Conservation (phyloP, 2,329 filamentous ascomycete species). For the Penicillium sp. region DNA sequence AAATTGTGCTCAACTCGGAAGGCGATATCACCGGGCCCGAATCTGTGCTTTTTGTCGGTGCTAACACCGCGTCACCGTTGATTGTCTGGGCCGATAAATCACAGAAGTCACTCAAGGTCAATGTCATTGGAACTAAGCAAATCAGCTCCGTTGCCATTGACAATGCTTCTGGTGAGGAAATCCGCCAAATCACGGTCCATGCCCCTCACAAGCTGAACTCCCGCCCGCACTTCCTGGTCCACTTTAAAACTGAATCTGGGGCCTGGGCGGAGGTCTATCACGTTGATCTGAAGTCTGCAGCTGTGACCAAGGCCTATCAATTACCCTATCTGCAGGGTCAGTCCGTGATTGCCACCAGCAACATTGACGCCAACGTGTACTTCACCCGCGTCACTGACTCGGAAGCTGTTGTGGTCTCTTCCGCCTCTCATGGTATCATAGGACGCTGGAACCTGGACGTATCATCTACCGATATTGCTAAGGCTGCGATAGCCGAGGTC, state of each 20-base stretch:
- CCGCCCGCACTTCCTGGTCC: constrained; percentile 81
- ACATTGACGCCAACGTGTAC: constrained; percentile 79
- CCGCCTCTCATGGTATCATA: constrained; percentile 74
- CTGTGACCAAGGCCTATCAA: constrained; percentile 76
- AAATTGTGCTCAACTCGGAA: constrained; percentile 74
- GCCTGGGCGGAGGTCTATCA: constrained; percentile 89
- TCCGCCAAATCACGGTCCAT: constrained; percentile 68
- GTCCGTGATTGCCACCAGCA: constrained; percentile 79
- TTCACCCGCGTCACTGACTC: constrained; percentile 81
- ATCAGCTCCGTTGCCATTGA: constrained; percentile 44
- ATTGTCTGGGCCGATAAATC: constrained; percentile 52
- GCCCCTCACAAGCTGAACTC: constrained; percentile 74
- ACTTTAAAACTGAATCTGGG: constrained; percentile 70
- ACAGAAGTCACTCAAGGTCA: constrained; percentile 49
- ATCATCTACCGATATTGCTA: constrained; percentile 50
- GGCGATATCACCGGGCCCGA: constrained; percentile 63
- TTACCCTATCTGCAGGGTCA: constrained; percentile 71
- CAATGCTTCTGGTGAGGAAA: constrained; percentile 44
- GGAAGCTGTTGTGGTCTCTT: constrained; percentile 75
- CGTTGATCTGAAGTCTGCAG: constrained; percentile 71
- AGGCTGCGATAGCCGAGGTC: constrained; percentile 81
- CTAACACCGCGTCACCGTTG: constrained; percentile 46
- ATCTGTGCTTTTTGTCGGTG: constrained; percentile 45
- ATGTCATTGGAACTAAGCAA: constrained; percentile 49
- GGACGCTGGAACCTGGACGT: constrained; percentile 70